Conservation (phyloP, 208 protist species). For the Vickermania spadyakhi region DNA sequence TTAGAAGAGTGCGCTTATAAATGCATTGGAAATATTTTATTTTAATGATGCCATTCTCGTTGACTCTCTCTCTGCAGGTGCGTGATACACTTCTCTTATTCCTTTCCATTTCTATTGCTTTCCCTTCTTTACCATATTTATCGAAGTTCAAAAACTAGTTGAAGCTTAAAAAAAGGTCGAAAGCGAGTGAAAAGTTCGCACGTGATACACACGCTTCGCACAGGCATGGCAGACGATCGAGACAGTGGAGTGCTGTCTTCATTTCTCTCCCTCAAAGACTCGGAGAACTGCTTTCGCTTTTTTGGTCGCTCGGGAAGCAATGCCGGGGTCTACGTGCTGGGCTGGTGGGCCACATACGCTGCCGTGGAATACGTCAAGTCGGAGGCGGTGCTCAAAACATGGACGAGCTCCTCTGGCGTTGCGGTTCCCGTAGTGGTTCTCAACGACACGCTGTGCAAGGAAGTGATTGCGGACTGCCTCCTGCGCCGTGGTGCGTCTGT, state of each 20-base stretch:
- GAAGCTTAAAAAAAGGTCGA: too few relatives aligned
- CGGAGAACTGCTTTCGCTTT: constrained; percentile 58
- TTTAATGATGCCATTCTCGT: too few relatives aligned
- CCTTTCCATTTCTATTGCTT: too few relatives aligned
- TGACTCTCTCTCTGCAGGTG: too few relatives aligned
- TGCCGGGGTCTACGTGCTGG: constrained; percentile 67
- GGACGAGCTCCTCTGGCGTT: constrained; percentile 12
- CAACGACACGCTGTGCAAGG: constrained; percentile 74
- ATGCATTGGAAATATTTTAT: too few relatives aligned
- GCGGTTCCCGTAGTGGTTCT: constrained; percentile 56
- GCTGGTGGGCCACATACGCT: constrained; percentile 61
- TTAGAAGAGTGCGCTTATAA: too few relatives aligned
- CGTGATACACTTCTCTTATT: too few relatives aligned
- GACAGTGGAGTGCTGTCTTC: constrained; percentile 51
- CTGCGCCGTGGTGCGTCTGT: constrained; percentile 66
- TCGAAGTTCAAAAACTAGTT: too few relatives aligned
- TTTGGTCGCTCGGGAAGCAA: constrained; percentile 45
- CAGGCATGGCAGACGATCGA: too few relatives aligned
- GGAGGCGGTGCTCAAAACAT: constrained; percentile 67
- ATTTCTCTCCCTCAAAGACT: constrained; percentile 52
- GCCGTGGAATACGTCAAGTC: constrained; percentile 86
- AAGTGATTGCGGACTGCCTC: constrained; percentile 82
- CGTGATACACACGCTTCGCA: too few relatives aligned
- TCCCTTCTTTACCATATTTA: too few relatives aligned
- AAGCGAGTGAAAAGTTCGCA: too few relatives aligned